Percentiles rank a stretch among this genome's conserved stretches.
Conservation (phyloP, 1,284 basidiomycete species). For the Takashimella koratensis region DNA sequence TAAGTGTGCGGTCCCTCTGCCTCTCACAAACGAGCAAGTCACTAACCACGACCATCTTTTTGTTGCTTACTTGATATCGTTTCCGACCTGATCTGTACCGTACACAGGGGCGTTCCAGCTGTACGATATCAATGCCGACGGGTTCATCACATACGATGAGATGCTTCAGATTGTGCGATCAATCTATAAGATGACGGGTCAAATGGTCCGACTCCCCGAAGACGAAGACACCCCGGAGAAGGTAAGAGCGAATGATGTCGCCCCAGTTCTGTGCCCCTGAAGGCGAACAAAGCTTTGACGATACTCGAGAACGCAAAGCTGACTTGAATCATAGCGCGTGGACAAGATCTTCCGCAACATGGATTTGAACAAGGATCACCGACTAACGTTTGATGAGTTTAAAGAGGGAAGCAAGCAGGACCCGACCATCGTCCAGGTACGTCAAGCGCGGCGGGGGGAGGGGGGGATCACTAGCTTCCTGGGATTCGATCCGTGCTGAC, state of each 20-base stretch:
- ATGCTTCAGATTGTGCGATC: slow-evolving; percentile 95
- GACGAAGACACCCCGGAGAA: slow-evolving; percentile 99
- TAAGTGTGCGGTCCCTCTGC: slow-evolving; percentile 51
- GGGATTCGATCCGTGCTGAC: background rate
- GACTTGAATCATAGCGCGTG: slow-evolving; percentile 63
- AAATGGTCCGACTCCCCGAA: slow-evolving; percentile 95
- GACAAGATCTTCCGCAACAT: slow-evolving; percentile 94
- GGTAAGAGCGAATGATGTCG: slow-evolving; percentile 52
- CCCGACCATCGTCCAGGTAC: slow-evolving; percentile 92
- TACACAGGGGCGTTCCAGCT: slow-evolving; percentile 96
- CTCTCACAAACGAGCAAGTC: too few species aligned
- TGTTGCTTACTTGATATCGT: too few species aligned
- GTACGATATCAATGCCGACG: slow-evolving; percentile 98
- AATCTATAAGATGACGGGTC: slow-evolving; percentile 98
- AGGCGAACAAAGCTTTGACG: background rate
- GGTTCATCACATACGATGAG: slow-evolving; percentile 91
- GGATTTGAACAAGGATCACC: slow-evolving; percentile 86
- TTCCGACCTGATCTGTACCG: too few species aligned
- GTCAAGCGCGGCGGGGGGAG: slow-evolving; percentile 21
- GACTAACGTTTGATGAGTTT: slow-evolving; percentile 89
- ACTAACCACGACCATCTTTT: too few species aligned
- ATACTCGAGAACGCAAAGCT: too few species aligned
- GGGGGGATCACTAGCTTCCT: background rate
- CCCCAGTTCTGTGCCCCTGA: background rate
- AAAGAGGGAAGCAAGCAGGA: slow-evolving; percentile 96